A percentile compares a stretch with the other conserved stretches of the same genome.
Evolutionary conservation across 2,329 filamentous ascomycete species (phyloP).

Genomic region (Fusarium xylarioides): DNA sequence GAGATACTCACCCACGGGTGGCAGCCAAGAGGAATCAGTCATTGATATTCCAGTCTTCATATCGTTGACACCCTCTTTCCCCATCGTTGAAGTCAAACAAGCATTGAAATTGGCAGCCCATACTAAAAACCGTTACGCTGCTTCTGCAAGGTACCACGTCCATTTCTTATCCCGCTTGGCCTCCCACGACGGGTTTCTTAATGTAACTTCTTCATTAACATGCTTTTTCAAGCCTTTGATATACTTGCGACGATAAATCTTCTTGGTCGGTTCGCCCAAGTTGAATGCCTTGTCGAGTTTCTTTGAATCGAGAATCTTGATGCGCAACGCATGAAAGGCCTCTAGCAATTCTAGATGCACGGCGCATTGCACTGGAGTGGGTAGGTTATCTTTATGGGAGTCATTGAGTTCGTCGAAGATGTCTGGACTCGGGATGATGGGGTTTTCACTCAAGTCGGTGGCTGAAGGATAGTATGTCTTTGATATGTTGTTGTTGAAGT

Average conservation of each 20-base stretch:
- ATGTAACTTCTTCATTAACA: conserved; percentile 5
- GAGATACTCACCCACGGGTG: conserved; percentile 22
- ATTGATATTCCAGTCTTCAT: not conserved
- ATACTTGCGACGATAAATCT: conserved; percentile 25
- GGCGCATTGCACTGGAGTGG: conserved; percentile 52
- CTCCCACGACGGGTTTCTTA: conserved; percentile 19
- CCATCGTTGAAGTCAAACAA: not conserved
- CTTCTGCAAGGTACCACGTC: conserved; percentile 35
- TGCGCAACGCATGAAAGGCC: conserved; percentile 62
- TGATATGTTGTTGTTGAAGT: not conserved
- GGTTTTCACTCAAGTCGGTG: conserved; percentile 5
- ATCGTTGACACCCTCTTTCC: not conserved
- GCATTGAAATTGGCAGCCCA: conserved; percentile 28
- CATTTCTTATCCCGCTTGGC: conserved; percentile 25
- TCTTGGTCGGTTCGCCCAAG: conserved; percentile 10
- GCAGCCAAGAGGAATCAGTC: conserved; percentile 6
- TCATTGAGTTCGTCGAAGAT: conserved; percentile 8
- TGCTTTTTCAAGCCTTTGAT: conserved; percentile 12
- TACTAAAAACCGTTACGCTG: conserved; percentile 34
- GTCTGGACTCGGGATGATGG: conserved; percentile 22
- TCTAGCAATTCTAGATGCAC: conserved; percentile 69
- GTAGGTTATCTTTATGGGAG: conserved; percentile 7
- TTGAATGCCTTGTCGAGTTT: conserved; percentile 23
- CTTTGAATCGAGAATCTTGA: conserved; percentile 22
- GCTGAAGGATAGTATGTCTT: conserved; percentile 8